A percentile compares a stretch with the other conserved stretches of the same genome.
phyloP scores from a whole-genome alignment of 352 stramenopile genomes.

The Pythium rhizo-oryzae region DNA sequence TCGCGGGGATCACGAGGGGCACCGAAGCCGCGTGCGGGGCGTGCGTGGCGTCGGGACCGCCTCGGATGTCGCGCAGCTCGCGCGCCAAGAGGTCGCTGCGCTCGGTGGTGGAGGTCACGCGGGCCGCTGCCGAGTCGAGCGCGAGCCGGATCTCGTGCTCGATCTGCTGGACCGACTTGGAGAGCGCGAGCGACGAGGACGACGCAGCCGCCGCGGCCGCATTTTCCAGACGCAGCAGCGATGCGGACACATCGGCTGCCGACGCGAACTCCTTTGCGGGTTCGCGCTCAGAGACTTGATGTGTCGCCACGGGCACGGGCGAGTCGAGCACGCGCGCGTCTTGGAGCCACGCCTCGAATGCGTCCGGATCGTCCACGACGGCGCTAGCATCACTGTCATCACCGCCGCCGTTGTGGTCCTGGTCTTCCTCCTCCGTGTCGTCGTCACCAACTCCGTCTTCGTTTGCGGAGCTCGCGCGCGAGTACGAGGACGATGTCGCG shows the following conservation, averaged over 20 bases:
- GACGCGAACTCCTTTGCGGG: neutral
- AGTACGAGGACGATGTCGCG: constrained; percentile 21
- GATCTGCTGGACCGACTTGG: constrained; percentile 49
- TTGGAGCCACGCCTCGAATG: constrained; percentile 27
- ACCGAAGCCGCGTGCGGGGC: too few species aligned
- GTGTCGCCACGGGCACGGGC: neutral
- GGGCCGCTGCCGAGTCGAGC: constrained; percentile 49
- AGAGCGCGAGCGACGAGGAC: constrained; percentile 14
- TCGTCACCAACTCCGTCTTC: neutral
- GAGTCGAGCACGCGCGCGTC: constrained; percentile 15
- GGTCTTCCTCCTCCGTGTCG: neutral
- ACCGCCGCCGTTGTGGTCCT: neutral
- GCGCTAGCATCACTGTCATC: neutral
- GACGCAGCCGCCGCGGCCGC: neutral
- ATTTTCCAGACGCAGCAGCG: too few species aligned
- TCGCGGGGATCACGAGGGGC: too few species aligned
- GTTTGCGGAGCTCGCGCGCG: constrained; percentile 14
- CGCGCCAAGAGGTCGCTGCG: constrained; percentile 47
- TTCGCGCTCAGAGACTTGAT: too few species aligned
- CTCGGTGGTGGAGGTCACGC: constrained; percentile 42
- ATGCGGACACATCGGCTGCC: too few species aligned
- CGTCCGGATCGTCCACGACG: constrained; percentile 13
- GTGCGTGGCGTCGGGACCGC: neutral
- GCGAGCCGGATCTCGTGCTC: constrained; percentile 61
- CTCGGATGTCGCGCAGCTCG: constrained; percentile 12